Conservation (phyloP, 306 rosid species). For the Begonia peltatifolia region DNA sequence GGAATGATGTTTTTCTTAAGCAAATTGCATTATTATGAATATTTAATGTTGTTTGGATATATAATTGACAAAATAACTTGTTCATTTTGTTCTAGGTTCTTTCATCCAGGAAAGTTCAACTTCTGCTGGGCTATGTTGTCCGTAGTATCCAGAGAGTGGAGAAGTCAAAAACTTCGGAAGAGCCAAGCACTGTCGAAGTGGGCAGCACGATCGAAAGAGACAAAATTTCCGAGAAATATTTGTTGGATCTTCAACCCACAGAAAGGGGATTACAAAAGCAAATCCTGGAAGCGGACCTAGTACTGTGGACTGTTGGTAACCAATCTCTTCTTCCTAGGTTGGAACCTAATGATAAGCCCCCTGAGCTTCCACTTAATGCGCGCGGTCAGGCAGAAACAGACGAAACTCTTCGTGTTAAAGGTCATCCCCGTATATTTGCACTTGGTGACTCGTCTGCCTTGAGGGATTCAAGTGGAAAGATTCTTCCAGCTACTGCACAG, state of each 20-base stretch:
- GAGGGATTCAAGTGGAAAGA: slow-evolving; percentile 72
- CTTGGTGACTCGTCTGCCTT: slow-evolving; percentile 82
- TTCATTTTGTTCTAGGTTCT: slow-evolving; percentile 45
- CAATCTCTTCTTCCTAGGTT: slow-evolving; percentile 64
- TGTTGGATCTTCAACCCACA: slow-evolving; percentile 69
- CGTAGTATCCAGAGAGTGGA: slow-evolving; percentile 38
- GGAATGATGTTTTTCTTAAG: too few species aligned
- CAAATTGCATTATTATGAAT: too few species aligned
- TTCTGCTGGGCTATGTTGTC: slow-evolving; percentile 74
- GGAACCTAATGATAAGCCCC: slow-evolving; percentile 36
- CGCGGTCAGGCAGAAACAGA: slow-evolving; percentile 91
- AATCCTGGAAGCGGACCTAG: slow-evolving; percentile 63
- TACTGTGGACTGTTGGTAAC: slow-evolving; percentile 92
- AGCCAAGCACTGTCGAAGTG: slow-evolving; percentile 11
- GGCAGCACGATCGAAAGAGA: slow-evolving; percentile 16
- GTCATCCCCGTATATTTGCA: slow-evolving; percentile 96
- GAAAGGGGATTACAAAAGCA: slow-evolving; percentile 54
- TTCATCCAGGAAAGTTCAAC: slow-evolving; percentile 68
- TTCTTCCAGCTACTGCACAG: slow-evolving; percentile 97
- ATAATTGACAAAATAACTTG: slow-evolving; percentile 2
- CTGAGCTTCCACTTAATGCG: slow-evolving; percentile 66
- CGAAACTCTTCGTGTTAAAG: slow-evolving; percentile 96
- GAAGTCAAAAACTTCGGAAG: slow-evolving; percentile 28
- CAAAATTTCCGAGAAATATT: slow-evolving; percentile 35
- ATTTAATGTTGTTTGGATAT: neutral